Evolutionary conservation across 352 stramenopile genomes (phyloP), one percentile per base, ranked within the genome.

Genomic region (Pythium brachiatum): DNA sequence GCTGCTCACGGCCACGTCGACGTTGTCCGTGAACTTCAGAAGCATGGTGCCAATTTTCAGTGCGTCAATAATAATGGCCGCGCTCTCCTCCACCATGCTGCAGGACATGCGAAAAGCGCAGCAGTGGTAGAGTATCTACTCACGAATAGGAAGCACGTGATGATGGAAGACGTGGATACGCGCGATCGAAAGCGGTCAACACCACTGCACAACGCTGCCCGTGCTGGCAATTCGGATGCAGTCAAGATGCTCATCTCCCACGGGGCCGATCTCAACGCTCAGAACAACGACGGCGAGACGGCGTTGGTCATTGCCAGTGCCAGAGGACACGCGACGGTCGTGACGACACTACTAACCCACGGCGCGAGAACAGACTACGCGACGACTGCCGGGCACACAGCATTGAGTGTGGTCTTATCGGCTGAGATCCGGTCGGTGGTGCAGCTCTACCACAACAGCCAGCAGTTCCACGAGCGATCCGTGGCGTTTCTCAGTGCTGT

Each of bases 1-100:
- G 74, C 69, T 13, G 34, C 70, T 13, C 66, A 72, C 53, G 76
- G 76, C 0, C 68, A 75, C 36, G 41, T 80, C 13, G 61, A 67
- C 25, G 53, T 82, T 18, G 70, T 83, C 11, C 52, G 62, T 6
- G 73, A 70, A 34, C 59, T 86, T 20, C 59, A 62, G 6, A 54
- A 71, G 18, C 60, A 81, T 25, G 71, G 73, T 20, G 73, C 66
- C 26, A 66, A 70, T 23, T 4, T 73, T n/a, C 59, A 74, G 23
- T 41, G 29, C 9, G 60, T 63, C 6, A 34, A 52, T 25, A 58
- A 53, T 7, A 62, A 72, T 23, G 66, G 73, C 20, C 60, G 44
- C 2, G 72, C 73, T 3, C 52, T 69, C 9, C 46, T 73, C 1
- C 58, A 68, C 11, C 68, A 66, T 1, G 73, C 75, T 0, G 70